Base-by-base conservation (phyloP, 2,329 filamentous ascomycete genomes). In the Bipolaris cookei region DNA sequence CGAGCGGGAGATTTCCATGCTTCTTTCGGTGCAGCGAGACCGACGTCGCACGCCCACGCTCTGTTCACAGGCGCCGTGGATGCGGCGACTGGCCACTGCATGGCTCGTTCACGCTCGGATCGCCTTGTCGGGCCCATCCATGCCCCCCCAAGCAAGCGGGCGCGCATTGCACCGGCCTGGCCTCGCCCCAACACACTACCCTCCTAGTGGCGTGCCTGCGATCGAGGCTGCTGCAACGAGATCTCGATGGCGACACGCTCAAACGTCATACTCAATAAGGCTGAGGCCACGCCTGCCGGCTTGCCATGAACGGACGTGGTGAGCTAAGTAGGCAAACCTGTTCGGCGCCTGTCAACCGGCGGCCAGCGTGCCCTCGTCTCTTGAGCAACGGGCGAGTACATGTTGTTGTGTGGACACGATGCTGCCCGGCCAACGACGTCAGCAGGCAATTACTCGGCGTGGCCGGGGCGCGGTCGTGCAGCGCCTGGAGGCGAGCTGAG, bases 191-290 rank as follows among this genome's bases (percentile, higher is more conserved):
- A 62, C 64, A 59, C 61, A 58, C 65, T 62, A 43, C 61, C 61
- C 21, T 57, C 58, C 56, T 68, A 65, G 64, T 65, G 54, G 54
- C 57, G 25, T 64, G 56, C 56, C 66, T 57, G 61, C 53, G 66
- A 73, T 74, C 71, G 69, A 68, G 25, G 53, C 56, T 64, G 61
- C 62, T 58, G 58, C 66, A 59, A 59, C 61, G 51, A 23, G 59
- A 72, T 74, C 69, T 57, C 65, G 62, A 73, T 73, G 61, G 53
- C 63, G 56, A 65, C 49, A 59, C 56, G 37, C 34, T 46, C 51
- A 53, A 63, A 74, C 73, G 73, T 76, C 73, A 76, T 74, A 62
- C 56, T 34, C 65, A 64, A 66, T 58, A 65, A 64, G 56, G 47
- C 59, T 67, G 58, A 59, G 45, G 58, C 58, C 57, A n/a, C 50